These are phyloP conservation scores for Ceratocystis destructans DNA, from an alignment of 2,329 filamentous ascomycete species.

Conservation along the genomic window DNA sequence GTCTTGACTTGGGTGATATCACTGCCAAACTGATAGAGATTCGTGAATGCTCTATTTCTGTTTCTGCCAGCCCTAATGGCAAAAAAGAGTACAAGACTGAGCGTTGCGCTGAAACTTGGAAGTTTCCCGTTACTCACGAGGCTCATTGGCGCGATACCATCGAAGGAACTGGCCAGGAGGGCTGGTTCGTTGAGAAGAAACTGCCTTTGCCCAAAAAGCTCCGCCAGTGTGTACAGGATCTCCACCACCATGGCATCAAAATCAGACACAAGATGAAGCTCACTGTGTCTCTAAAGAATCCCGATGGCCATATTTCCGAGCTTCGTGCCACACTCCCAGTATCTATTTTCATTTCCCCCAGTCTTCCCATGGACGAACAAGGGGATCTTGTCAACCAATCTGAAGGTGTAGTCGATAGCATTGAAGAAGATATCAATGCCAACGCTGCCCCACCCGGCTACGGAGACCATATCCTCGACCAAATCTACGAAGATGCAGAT, in stretches of 20 bases:
- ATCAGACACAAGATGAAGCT: conserved; percentile 86
- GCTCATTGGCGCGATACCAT: conserved; percentile 58
- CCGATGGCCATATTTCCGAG: conserved; percentile 83
- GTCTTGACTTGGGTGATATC: conserved; percentile 70
- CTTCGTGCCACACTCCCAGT: conserved; percentile 81
- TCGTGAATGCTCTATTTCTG: conserved; percentile 50
- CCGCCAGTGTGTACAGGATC: conserved; percentile 74
- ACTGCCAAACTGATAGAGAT: conserved; percentile 67
- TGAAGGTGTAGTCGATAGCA: conserved; percentile 25
- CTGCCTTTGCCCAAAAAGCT: conserved; percentile 68
- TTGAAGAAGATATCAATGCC: conserved; percentile 35
- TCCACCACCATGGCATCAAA: conserved; percentile 79
- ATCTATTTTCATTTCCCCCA: conserved; percentile 90
- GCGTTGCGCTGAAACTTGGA: conserved; percentile 49
- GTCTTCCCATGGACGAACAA: conserved; percentile 74
- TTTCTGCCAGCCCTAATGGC: conserved; percentile 30
- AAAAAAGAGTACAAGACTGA: conserved; percentile 48
- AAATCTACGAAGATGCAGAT: conserved; percentile 79
- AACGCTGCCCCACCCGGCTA: conserved; percentile 81
- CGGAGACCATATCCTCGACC: conserved; percentile 76
- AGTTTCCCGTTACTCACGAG: conserved; percentile 39
- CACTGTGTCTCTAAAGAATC: conserved; percentile 81
- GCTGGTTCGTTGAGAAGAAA: conserved; percentile 47
- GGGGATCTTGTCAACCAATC: conserved; percentile 59
- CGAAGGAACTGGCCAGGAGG: conserved; percentile 52